Evolutionary conservation across 768 basidiomycete species (phyloP).

Genomic region (Glaciozyma martinii): DNA sequence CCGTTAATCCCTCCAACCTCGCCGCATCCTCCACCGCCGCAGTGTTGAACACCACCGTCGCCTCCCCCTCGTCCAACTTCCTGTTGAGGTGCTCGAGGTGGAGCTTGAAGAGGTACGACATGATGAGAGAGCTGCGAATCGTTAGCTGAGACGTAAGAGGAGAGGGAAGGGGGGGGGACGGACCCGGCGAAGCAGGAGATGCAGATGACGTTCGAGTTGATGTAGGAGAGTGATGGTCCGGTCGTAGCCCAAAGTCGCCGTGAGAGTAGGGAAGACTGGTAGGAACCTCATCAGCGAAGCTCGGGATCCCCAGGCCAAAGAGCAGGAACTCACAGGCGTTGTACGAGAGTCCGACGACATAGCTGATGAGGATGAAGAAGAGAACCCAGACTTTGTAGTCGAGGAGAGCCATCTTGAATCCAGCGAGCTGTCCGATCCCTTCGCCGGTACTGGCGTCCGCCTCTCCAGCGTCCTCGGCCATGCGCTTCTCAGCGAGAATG

Average conservation of each 20-base stretch:
- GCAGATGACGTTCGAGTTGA: constrained; percentile 51
- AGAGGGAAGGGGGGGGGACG: no score
- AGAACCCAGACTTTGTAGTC: constrained; percentile 30
- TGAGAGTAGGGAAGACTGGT: constrained; percentile 32
- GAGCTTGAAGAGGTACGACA: constrained; percentile 41
- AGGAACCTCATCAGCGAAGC: no score
- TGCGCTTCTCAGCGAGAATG: constrained; percentile 37
- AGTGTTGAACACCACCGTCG: no score
- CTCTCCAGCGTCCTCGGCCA: constrained; percentile 37
- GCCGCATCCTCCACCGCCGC: no score
- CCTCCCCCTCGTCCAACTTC: constrained; percentile 38
- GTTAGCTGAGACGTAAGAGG: no score
- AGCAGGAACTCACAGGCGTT: no score
- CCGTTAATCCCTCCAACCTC: no score
- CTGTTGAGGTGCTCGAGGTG: constrained; percentile 38
- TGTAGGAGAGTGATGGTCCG: constrained; percentile 50
- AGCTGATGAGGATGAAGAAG: constrained; percentile 9
- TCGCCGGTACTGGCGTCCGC: constrained; percentile 6
- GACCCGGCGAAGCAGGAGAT: constrained; percentile 45
- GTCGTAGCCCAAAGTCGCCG: constrained; percentile 36
- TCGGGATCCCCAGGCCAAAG: no score
- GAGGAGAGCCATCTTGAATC: constrained; percentile 1
- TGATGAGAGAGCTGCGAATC: constrained; percentile 43
- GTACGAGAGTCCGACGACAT: no score
- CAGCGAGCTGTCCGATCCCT: no score